Base-by-base conservation (phyloP, 2,329 filamentous ascomycete species). In the Aspergillus eucalypticola region DNA sequence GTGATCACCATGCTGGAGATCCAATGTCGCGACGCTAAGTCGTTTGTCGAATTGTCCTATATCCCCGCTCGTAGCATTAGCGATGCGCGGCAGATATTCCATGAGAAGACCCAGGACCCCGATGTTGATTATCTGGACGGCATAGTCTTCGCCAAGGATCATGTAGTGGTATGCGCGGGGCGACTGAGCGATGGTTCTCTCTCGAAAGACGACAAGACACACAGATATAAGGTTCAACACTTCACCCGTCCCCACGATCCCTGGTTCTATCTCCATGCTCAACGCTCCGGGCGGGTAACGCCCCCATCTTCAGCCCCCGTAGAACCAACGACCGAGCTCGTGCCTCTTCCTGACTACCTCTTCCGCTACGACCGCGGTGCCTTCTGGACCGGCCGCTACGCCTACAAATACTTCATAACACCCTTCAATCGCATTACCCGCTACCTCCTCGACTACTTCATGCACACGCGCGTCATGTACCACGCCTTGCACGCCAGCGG, bases 261-360 rank as follows among this genome's bases (percentile, higher is more conserved):
- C 0, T 92, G 89, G 90, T 91, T 90, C 69, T 92, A 91, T 61
- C 76, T 91, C 2, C 88, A 90, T 64, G 88, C 84, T 1, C 63
- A 64, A 35, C 39, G 56, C 8, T 38, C 35, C 15, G 53, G 49
- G 2, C 39, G 15, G 21, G 15, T 19, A 11, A 8, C 35, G 23
- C 27, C 52, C 19, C 27, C 38, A 3, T 7, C 52, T 2, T 21
- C 29, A n/a, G 2, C 38, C 5, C 5, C 50, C 17, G 29, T 15
- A 25, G 4, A n/a, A 11, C 38, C 52, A 42, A 17, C 52, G 2
- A 35, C 39, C 23, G 23, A 71, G 29, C 68, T 66, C 23, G 70
- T 77, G 55, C 75, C 75, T 3, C 61, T 76, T 2, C 64, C 65
- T 8, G 73, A 75, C 62, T 78, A 77, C 51, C 66, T 77, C 19